Percentiles rank a stretch among this genome's conserved stretches.
phyloP scores from a whole-genome alignment of 352 stramenopile genomes.

The Phytopythium montanum region DNA sequence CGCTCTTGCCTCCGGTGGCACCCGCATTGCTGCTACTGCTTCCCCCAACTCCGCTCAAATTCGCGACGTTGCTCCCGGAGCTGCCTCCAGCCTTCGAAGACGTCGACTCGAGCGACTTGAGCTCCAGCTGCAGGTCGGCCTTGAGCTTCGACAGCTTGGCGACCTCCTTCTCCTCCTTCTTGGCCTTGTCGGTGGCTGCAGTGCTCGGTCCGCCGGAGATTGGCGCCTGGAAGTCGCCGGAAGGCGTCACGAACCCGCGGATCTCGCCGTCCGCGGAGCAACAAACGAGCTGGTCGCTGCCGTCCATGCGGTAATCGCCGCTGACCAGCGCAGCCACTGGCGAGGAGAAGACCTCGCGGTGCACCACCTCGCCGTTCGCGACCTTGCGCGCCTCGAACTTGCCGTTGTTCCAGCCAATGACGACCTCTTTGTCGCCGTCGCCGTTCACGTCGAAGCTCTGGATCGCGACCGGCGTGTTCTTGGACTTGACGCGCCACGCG shows the following conservation, averaged over 20 bases:
- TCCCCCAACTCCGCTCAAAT: not conserved
- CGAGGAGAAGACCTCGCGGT: slow-evolving; percentile 71
- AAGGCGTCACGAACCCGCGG: slow-evolving; percentile 52
- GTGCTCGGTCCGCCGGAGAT: slow-evolving; percentile 9
- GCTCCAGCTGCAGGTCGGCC: slow-evolving; percentile 62
- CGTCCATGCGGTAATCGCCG: slow-evolving; percentile 88
- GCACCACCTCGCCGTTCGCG: slow-evolving; percentile 81
- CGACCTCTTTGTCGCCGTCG: slow-evolving; percentile 85
- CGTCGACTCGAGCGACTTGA: slow-evolving; percentile 69
- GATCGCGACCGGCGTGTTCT: slow-evolving; percentile 80
- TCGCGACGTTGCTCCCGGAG: slow-evolving; percentile 7
- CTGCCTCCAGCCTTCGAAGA: slow-evolving; percentile 12
- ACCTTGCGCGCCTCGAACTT: slow-evolving; percentile 77
- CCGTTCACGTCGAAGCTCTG: slow-evolving; percentile 89
- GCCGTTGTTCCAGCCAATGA: slow-evolving; percentile 91
- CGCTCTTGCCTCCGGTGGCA: slow-evolving; percentile 22
- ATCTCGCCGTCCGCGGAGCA: slow-evolving; percentile 80
- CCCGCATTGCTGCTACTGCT: slow-evolving; percentile 10
- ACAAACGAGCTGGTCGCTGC: slow-evolving; percentile 87
- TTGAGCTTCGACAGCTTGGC: slow-evolving; percentile 83
- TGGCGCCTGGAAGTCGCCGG: slow-evolving; percentile 33
- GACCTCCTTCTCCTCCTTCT: slow-evolving; percentile 70
- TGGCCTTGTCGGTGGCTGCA: slow-evolving; percentile 34
- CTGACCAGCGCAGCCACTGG: slow-evolving; percentile 66
- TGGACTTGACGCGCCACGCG: slow-evolving; percentile 91